Evolutionary conservation across 768 basidiomycete genomes (phyloP).

Genomic region (Suillus spraguei): DNA sequence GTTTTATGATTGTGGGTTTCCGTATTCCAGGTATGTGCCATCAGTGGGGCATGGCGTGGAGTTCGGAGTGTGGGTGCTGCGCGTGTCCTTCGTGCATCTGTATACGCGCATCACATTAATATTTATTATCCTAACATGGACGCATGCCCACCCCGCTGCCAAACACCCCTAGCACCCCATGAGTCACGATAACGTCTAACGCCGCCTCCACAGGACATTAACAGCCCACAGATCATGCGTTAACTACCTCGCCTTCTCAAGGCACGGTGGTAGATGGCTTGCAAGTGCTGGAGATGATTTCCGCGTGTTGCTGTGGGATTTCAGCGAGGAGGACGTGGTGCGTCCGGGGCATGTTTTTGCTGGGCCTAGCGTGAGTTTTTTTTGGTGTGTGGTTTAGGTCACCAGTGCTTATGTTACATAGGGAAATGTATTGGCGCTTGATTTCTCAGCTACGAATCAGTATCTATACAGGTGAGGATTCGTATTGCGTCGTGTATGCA

Average conservation of each 20-base stretch:
- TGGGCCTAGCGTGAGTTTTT: conserved; percentile 43
- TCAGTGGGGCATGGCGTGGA: background rate
- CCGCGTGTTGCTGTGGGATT: conserved; percentile 63
- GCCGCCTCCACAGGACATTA: conserved; percentile 30
- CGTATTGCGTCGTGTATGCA: background rate
- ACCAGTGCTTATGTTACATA: conserved; percentile 28
- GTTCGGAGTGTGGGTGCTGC: background rate
- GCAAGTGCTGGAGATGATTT: conserved; percentile 73
- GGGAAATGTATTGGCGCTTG: conserved; percentile 72
- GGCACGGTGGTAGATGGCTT: conserved; percentile 59
- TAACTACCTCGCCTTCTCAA: conserved; percentile 64
- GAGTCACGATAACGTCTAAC: conserved; percentile 1
- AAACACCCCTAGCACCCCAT: background rate
- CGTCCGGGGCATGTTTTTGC: conserved; percentile 43
- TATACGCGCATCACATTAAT: conserved; percentile 1
- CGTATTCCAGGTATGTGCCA: conserved; percentile 35
- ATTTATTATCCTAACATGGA: background rate
- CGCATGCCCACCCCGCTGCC: background rate
- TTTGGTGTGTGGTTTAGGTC: background rate
- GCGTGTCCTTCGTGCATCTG: background rate
- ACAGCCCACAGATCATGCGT: conserved; percentile 62
- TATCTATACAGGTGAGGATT: conserved; percentile 60
- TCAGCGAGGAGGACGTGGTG: conserved; percentile 57
- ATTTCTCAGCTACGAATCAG: conserved; percentile 68
- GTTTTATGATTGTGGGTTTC: conserved; percentile 31